phyloP scores from a whole-genome alignment of 2,329 filamentous ascomycete species.

The Fusarium decemcellulare region DNA sequence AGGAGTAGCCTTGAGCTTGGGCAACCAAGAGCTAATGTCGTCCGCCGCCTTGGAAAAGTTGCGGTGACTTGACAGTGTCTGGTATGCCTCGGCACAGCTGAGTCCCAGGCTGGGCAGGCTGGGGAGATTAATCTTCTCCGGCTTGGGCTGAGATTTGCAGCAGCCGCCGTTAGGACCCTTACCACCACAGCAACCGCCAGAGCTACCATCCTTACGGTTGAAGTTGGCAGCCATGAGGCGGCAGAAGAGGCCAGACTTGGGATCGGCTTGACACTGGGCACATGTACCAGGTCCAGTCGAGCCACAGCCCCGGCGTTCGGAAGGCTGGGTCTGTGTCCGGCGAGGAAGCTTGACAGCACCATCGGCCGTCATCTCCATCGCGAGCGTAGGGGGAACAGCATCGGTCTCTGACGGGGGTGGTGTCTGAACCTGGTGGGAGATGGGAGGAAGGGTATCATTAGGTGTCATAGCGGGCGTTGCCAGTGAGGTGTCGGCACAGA shows the following conservation, averaged over 20 bases:
- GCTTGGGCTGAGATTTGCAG: slow-evolving; percentile 64
- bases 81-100: slow-evolving; percentile 83
- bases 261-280: slow-evolving; percentile 82
- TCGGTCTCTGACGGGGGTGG: slow-evolving; percentile 74
- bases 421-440: slow-evolving; percentile 66
- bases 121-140: slow-evolving; percentile 53
- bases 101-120: slow-evolving; percentile 69
- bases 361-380: slow-evolving; percentile 72
- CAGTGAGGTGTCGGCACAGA: slow-evolving; percentile 77
- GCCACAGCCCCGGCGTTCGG: slow-evolving; percentile 63
- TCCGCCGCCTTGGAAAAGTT: slow-evolving; percentile 82
- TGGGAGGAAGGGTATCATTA: slow-evolving; percentile 57
- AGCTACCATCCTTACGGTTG: slow-evolving; percentile 56
- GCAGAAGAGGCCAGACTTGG: slow-evolving; percentile 86
- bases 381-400: slow-evolving; percentile 64
- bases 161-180: slow-evolving; percentile 73
- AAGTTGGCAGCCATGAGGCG: slow-evolving; percentile 81
- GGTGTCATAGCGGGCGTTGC: slow-evolving; percentile 57
- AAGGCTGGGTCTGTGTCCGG: slow-evolving; percentile 50
- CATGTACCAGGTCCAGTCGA: slow-evolving; percentile 83
- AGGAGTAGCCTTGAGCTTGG: slow-evolving; percentile 76
- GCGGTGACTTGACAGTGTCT: slow-evolving; percentile 82
- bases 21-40: slow-evolving; percentile 82
- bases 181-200: slow-evolving; percentile 75
- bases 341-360: slow-evolving; percentile 72